These are phyloP conservation scores for Sarcocystis neurona DNA, from an alignment of 169 alveolate genomes.

Conservation along the genomic window DNA sequence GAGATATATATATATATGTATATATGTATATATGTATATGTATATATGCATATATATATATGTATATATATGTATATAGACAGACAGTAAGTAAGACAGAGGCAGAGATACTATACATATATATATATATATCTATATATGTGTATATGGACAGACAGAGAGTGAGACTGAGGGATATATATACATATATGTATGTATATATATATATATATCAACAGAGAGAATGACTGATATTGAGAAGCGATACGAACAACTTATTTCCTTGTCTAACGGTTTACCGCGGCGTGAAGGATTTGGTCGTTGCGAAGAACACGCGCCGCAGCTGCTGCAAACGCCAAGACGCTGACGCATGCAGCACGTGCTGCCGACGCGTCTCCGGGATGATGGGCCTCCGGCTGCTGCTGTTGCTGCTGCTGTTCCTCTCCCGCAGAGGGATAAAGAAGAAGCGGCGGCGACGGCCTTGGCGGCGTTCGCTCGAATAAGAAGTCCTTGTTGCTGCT, in stretches of 20 bases:
- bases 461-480: background rate
- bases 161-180: too few relatives aligned
- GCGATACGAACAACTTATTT: too few relatives aligned
- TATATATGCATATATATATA: background rate
- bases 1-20: background rate
- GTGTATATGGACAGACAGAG: too few relatives aligned
- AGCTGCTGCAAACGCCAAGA: background rate
- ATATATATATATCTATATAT: background rate
- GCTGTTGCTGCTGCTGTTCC: background rate
- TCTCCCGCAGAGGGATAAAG: background rate
- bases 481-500: too few relatives aligned
- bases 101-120: background rate
- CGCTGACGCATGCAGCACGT: slow-evolving; percentile 9
- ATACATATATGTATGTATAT: background rate
- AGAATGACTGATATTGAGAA: background rate
- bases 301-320: background rate
- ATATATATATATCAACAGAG: background rate
- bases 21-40: too few relatives aligned
- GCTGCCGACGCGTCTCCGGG: background rate
- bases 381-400: background rate
- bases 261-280: background rate
- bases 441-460: background rate
- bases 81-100: background rate
- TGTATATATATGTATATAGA: background rate
- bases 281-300: background rate